A percentile compares a stretch with the other conserved stretches of the same genome.
Conservation (phyloP, 108 stramenopile genomes). For the Cyclostephanos tholiformis region DNA sequence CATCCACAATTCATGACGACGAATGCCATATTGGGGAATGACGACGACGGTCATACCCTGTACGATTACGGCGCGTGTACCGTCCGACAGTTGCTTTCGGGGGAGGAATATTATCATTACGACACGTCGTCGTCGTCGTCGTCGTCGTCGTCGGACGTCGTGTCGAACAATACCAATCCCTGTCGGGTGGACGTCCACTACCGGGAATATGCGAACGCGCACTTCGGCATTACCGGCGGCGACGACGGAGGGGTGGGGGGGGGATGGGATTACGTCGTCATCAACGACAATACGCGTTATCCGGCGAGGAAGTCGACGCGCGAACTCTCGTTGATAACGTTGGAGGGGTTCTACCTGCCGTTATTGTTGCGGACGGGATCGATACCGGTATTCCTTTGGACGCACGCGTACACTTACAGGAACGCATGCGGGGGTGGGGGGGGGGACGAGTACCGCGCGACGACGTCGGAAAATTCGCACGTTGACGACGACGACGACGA, state of each 20-base stretch:
- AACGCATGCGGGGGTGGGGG: no score
- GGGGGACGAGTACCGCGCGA: no score
- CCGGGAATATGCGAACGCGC: no score
- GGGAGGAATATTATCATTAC: conserved; percentile 45
- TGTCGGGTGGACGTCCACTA: no score
- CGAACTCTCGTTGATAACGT: conserved; percentile 29
- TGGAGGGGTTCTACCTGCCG: conserved; percentile 51
- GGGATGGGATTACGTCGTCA: conserved; percentile 56
- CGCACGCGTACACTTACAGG: conserved; percentile 55
- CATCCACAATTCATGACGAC: conserved; percentile 48
- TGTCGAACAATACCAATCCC: no score
- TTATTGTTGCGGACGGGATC: conserved; percentile 38
- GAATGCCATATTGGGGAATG: conserved; percentile 7
- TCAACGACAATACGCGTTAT: conserved; percentile 54
- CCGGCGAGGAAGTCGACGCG: conserved; percentile 48
- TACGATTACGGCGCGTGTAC: conserved; percentile 66
- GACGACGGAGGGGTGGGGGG: no score
- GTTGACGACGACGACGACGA: no score
- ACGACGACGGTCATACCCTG: no score
- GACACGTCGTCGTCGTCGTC: no score
- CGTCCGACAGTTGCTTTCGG: conserved; percentile 56
- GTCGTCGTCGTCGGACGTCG: no score
- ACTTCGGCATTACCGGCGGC: no score
- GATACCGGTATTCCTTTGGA: conserved; percentile 56
- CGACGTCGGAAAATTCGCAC: conserved; percentile 30